Evolutionary conservation across 371 early-diverging fungal genomes (phyloP), one percentile per base, ranked within the genome.

Genomic region (Cladochytrium tenue): DNA sequence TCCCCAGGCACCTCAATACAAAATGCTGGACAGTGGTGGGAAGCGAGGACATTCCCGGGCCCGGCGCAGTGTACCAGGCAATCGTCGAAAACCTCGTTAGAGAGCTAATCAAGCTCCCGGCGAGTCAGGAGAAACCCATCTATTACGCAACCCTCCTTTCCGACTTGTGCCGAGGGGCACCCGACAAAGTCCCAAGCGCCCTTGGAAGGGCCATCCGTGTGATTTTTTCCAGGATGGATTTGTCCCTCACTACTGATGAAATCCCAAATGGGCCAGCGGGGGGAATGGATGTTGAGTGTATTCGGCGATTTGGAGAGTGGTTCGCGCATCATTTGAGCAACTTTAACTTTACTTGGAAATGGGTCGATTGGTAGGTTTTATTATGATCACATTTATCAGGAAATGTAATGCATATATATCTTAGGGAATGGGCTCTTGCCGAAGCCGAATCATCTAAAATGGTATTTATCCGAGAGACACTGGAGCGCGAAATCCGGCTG

Each of bases 311-410:
- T 51, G 85, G 87, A 66, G 87, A 86, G 62, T 94, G 92, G 93
- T 91, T 96, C 81, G 86, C 92, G 1, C 89, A 90, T 57, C 94
- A 95, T 73, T 76, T 96, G 68, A 93, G 93, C 76, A 95, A 96
- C 79, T 93, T 95, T 84, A 91, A 87, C 3, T 94, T 88, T 76
- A 85, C 85, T 55, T 96, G 95, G 95, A 89, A 91, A 71, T 96
- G 95, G 95, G 73, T 72, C 28, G 88, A 87, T 63, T 96, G 95
- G 96, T 82, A 31, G 13, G 74, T 36, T 0, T 3, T 73, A 28
- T 69, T 58, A 13, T 70, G 34, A 43, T 63, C 55, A 31, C 23
- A 10, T 23, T 65, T 65, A 0, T 28, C 3, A 33, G 5, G 20
- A 50, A 17, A 28, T n/a, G 34, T 32, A 25, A 5, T 20, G 2